Evolutionary conservation across 1,284 basidiomycete species (phyloP), one percentile per base, ranked within the genome.

Genomic region (Exsudoporus floridanus): DNA sequence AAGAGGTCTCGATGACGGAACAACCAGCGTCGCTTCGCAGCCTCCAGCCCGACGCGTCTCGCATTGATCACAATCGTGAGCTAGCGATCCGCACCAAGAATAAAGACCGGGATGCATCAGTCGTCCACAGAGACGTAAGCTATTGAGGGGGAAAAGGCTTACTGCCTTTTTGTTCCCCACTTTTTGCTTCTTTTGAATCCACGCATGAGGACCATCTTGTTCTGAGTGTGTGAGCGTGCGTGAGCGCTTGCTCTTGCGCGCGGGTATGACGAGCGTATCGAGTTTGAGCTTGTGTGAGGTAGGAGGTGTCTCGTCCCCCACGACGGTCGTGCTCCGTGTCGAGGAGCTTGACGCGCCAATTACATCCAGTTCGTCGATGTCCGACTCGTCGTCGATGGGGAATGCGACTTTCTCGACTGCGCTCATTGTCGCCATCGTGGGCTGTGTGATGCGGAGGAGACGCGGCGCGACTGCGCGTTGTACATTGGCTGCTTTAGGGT

Each of bases 11-110:
- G 64, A 52, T 80, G 70, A 37, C 60, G 59, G 56, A 70, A 61
- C 12, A 79, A 48, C 77, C 78, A 80, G 19, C 61, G 64, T 40
- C 70, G 73, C 37, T 69, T 65, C 7, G 70, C 67, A 18, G 64
- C 57, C 30, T 79, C 77, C 38, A 73, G 54, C n/a, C 59, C 50
- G 7, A 69, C 67, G 39, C 69, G 65, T 46, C 62, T 73, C 37
- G 63, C 54, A 25, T 71, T 69, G 38, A 71, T 72, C n/a, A 65
- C 55, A 36, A 66, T 60, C 5, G 76, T 77, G 39, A 70, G 64
- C 77, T 78, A 5, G n/a, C n/a, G 2, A 23, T 14, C 36, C 23
- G 31, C 9, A 23, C 13, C 34, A 7, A 19, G 9, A 5, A 28
- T 6, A n/a, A 10, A 28, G 39, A 21, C 27, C 5, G 9, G 44